Conservation (phyloP, 441 rosid genomes). For the Bruguiera hainesii region DNA sequence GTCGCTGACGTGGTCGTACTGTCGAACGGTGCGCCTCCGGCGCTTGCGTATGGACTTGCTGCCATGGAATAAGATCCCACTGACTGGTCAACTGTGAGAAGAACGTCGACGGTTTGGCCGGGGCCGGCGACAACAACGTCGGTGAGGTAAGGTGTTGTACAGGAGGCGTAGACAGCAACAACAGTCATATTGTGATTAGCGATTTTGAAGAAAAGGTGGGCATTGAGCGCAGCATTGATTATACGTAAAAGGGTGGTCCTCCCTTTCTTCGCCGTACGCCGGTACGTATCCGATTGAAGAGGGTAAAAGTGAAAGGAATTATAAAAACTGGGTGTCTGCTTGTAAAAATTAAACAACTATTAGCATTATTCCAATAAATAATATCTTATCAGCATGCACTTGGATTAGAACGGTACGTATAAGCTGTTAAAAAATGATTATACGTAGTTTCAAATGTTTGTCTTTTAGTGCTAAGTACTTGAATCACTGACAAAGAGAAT, state of each 20-base stretch:
- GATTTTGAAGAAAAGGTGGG: conserved; percentile 69
- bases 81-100: conserved; percentile 52
- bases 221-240: conserved; percentile 90
- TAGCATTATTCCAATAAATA: too few relatives aligned
- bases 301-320: background rate
- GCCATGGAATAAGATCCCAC: conserved; percentile 79
- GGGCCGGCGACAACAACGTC: conserved; percentile 69
- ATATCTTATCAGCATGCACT: too few relatives aligned
- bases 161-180: conserved; percentile 67
- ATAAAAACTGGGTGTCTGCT: too few relatives aligned
- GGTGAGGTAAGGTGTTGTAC: conserved; percentile 58
- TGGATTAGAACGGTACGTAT: too few relatives aligned
- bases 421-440: too few relatives aligned
- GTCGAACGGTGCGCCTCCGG: conserved; percentile 24
- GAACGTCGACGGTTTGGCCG: conserved; percentile 72
- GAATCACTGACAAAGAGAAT: too few relatives aligned
- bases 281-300: conserved; percentile 43
- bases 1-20: conserved; percentile 42
- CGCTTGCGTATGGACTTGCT: conserved; percentile 56
- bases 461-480: too few relatives aligned
- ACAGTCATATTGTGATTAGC: conserved; percentile 76
- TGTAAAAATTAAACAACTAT: too few relatives aligned
- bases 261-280: conserved; percentile 49
- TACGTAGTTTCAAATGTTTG: too few relatives aligned
- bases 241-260: conserved; percentile 63